Conservation (phyloP, 2,329 filamentous ascomycete species). For the Penicillium sp. region DNA sequence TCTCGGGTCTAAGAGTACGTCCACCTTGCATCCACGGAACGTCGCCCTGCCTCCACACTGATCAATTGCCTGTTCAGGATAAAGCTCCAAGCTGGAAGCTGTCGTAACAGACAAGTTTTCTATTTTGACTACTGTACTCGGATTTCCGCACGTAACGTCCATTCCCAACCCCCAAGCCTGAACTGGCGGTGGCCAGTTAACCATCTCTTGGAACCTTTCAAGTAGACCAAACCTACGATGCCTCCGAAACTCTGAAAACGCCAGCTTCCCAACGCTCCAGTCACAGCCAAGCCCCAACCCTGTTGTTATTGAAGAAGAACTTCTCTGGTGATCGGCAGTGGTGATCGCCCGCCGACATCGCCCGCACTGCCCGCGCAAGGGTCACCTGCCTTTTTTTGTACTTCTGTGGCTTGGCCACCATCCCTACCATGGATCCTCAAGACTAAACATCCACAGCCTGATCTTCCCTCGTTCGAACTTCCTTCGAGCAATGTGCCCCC, state of each 20-base stretch:
- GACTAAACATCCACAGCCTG: background rate
- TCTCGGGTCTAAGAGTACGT: background rate
- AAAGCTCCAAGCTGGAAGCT: background rate
- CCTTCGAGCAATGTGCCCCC: conserved; percentile 18
- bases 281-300: background rate
- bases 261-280: background rate
- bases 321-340: background rate
- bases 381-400: background rate
- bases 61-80: background rate
- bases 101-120: background rate
- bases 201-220: background rate
- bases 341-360: background rate
- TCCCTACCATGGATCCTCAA: background rate
- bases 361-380: background rate
- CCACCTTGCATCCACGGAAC: background rate
- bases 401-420: background rate
- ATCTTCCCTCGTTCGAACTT: background rate
- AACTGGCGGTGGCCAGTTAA: background rate
- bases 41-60: background rate
- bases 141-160: background rate
- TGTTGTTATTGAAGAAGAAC: background rate
- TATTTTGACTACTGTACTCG: background rate
- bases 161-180: background rate
- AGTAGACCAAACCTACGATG: background rate
- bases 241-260: background rate